Percentiles rank a stretch among this genome's conserved stretches.
These are phyloP conservation scores for Fusarium acutatum DNA, from an alignment of 2,329 filamentous ascomycete genomes.

Conservation along the genomic window DNA sequence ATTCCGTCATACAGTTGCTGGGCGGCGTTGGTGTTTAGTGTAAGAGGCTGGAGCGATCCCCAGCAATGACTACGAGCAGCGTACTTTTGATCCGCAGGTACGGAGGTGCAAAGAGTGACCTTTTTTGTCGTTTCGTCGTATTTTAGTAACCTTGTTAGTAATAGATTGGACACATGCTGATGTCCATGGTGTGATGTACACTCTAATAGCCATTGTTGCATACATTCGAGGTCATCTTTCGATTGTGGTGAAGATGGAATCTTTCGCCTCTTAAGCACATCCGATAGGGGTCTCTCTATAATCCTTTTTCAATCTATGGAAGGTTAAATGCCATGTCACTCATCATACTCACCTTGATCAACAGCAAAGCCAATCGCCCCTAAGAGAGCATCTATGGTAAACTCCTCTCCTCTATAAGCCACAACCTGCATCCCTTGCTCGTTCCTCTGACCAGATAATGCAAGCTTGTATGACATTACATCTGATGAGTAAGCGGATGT, in stretches of 20 bases:
- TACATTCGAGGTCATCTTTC: not conserved
- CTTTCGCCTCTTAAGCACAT: fast-evolving
- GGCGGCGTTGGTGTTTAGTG: fast-evolving
- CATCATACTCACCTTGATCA: not conserved
- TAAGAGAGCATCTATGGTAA: not conserved
- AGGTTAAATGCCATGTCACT: fast-evolving
- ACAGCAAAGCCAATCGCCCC: not conserved
- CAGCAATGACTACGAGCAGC: not conserved
- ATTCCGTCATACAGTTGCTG: fast-evolving
- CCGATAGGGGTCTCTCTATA: fast-evolving
- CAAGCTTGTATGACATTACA: not conserved
- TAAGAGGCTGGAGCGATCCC: not conserved
- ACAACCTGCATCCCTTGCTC: not conserved
- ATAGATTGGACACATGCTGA: fast-evolving
- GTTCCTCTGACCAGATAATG: fast-evolving
- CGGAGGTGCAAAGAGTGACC: fast-evolving
- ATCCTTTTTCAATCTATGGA: not conserved
- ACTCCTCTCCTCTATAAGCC: not conserved
- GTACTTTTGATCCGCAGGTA: not conserved
- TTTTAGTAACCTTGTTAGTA: not conserved
- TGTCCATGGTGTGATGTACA: not conserved
- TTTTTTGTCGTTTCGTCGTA: fast-evolving
- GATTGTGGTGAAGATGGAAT: fast-evolving
- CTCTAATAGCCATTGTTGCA: not conserved
- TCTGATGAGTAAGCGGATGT: fast-evolving